A percentile compares a stretch with the other conserved stretches of the same genome.
phyloP scores from a whole-genome alignment of 176 grass and related monocot species.

The Hsuehochloa calcarea region DNA sequence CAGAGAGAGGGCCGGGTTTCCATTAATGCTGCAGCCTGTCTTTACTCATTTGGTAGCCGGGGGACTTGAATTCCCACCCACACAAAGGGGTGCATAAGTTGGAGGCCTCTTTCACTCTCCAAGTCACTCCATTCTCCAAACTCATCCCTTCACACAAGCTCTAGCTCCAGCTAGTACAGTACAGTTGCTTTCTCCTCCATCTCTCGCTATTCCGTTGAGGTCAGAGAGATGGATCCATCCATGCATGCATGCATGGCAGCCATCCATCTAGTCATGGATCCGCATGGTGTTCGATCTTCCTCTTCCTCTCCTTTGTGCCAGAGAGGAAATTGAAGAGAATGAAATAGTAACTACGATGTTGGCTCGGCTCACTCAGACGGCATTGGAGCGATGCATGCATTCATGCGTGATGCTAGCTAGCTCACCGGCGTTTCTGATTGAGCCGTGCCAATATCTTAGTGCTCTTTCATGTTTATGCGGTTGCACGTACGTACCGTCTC shows the following conservation, averaged over 20 bases:
- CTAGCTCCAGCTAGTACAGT: neutral
- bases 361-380: conserved; percentile 83
- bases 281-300: neutral
- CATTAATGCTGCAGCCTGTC: conserved; percentile 93
- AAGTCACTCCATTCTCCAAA: conserved; percentile 6
- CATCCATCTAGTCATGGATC: neutral
- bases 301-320: neutral
- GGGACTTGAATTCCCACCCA: conserved; percentile 62
- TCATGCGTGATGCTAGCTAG: neutral
- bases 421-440: conserved; percentile 58
- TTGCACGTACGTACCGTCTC: neutral
- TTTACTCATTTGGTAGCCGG: conserved; percentile 78
- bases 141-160: conserved; percentile 7
- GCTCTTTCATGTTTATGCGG: conserved; percentile 49
- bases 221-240: neutral
- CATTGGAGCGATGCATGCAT: neutral
- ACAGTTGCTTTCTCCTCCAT: neutral
- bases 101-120: neutral
- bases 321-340: conserved; percentile 8
- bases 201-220: neutral
- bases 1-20: conserved; percentile 49
- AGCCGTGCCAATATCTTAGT: conserved; percentile 99
- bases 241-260: neutral
- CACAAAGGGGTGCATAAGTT: conserved; percentile 43
- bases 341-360: conserved; percentile 78